phyloP scores from a whole-genome alignment of 331 rosid genomes.

The Cydonia oblonga region DNA sequence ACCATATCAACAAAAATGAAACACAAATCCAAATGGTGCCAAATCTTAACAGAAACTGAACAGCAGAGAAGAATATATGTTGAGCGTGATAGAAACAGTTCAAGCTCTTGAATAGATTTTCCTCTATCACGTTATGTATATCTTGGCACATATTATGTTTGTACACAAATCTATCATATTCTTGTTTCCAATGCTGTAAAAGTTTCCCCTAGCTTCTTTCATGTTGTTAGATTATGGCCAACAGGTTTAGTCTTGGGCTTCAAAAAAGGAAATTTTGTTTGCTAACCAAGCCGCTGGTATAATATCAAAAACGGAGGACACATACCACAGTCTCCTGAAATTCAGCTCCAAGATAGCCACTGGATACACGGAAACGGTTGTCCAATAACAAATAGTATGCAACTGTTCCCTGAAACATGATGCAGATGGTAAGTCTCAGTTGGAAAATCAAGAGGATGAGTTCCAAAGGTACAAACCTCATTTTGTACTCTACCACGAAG shows the following conservation, averaged over 20 bases:
- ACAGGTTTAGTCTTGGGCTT: neutral
- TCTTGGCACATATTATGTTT: neutral
- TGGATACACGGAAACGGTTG: conserved; percentile 63
- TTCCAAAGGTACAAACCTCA: conserved; percentile 41
- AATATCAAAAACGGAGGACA: neutral
- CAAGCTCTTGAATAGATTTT: neutral
- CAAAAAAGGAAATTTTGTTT: neutral
- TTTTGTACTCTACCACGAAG: conserved; percentile 67
- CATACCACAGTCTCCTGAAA: conserved; percentile 80
- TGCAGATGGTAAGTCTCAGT: conserved; percentile 14
- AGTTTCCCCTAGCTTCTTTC: neutral
- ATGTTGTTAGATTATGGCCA: too few relatives aligned
- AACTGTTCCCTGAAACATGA: conserved; percentile 77
- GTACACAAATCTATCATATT: neutral
- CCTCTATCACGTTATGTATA: neutral
- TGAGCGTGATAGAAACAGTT: neutral
- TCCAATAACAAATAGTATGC: conserved; percentile 80
- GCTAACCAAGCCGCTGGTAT: neutral
- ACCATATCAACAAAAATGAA: neutral
- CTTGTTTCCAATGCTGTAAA: neutral
- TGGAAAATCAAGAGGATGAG: neutral
- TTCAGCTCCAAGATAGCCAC: conserved; percentile 89
- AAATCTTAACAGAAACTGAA: neutral
- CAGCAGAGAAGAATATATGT: neutral
- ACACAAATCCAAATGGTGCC: neutral